A percentile compares a stretch with the other conserved stretches of the same genome.
phyloP scores from a whole-genome alignment of 1,284 basidiomycete genomes.

The Inonotus obliquus region DNA sequence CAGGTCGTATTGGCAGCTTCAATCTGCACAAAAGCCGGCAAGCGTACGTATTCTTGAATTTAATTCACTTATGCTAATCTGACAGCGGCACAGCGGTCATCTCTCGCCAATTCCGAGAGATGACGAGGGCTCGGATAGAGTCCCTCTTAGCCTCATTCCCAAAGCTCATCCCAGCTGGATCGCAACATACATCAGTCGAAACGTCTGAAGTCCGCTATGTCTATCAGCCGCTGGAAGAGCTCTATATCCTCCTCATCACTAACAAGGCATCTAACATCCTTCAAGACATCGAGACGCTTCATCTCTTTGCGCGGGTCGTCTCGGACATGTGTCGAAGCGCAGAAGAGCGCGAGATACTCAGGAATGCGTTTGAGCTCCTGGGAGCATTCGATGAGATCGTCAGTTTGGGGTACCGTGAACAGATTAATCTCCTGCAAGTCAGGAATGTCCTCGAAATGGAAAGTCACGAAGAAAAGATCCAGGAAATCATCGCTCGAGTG shows the following conservation, averaged over 20 bases:
- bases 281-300: constrained; percentile 96
- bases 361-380: constrained; percentile 92
- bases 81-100: constrained; percentile 70
- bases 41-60: constrained; percentile 53
- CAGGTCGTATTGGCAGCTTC: constrained; percentile 91
- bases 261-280: constrained; percentile 98
- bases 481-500: constrained; percentile 95
- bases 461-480: constrained; percentile 99
- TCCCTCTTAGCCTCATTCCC: constrained; percentile 96
- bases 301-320: constrained; percentile 91
- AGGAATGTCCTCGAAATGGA: constrained; percentile 96
- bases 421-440: constrained; percentile 89
- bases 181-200: constrained; percentile 96
- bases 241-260: constrained; percentile 97
- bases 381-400: constrained; percentile 98
- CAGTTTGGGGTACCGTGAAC: constrained; percentile 91
- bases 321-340: constrained; percentile 87
- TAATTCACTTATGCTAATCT: background rate
- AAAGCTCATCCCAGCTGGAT: constrained; percentile 94
- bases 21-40: constrained; percentile 91
- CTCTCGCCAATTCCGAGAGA: constrained; percentile 94
- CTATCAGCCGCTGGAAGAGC: constrained; percentile 96
- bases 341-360: constrained; percentile 87
- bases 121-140: constrained; percentile 91
- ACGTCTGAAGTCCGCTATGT: constrained; percentile 94